A percentile compares a stretch with the other conserved stretches of the same genome.
These are phyloP conservation scores for Neurospora intermedia DNA, from an alignment of 495 filamentous ascomycete species.

Conservation along the genomic window DNA sequence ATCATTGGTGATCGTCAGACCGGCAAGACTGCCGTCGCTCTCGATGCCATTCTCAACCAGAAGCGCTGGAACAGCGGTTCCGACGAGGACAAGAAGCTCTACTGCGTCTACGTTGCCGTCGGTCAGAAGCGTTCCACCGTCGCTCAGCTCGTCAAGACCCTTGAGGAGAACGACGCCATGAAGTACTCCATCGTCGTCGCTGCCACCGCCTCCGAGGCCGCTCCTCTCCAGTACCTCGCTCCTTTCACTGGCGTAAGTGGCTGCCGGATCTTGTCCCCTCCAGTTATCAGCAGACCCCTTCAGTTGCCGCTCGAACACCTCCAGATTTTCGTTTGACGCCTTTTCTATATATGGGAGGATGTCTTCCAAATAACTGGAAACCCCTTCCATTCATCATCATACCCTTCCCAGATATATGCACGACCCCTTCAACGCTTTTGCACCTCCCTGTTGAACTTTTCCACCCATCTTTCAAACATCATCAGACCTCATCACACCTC, in stretches of 20 bases:
- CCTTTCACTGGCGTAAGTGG: slow-evolving; percentile 60
- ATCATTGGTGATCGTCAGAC: slow-evolving; percentile 99
- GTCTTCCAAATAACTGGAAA: background rate
- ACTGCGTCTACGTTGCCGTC: slow-evolving; percentile 98
- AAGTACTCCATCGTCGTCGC: slow-evolving; percentile 95
- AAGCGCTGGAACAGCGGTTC: slow-evolving; percentile 86
- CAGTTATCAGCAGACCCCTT: background rate
- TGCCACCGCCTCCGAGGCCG: slow-evolving; percentile 95
- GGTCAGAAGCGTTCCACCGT: slow-evolving; percentile 99
- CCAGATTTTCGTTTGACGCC: background rate
- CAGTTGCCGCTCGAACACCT: background rate
- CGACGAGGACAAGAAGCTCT: slow-evolving; percentile 96
- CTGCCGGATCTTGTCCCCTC: background rate
- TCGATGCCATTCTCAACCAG: slow-evolving; percentile 98
- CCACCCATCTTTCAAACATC: background rate
- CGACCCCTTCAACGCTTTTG: background rate
- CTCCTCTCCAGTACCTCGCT: slow-evolving; percentile 88
- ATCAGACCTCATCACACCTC: background rate
- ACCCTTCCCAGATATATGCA: background rate
- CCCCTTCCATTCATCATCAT: background rate
- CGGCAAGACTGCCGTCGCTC: slow-evolving; percentile 98
- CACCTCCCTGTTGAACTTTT: background rate
- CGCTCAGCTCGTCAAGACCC: slow-evolving; percentile 97
- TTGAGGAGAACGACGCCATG: slow-evolving; percentile 99
- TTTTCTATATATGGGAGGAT: background rate